A percentile compares a stretch with the other conserved stretches of the same genome.
phyloP scores from a whole-genome alignment of 148 eudicot species.

The Silene latifolia region DNA sequence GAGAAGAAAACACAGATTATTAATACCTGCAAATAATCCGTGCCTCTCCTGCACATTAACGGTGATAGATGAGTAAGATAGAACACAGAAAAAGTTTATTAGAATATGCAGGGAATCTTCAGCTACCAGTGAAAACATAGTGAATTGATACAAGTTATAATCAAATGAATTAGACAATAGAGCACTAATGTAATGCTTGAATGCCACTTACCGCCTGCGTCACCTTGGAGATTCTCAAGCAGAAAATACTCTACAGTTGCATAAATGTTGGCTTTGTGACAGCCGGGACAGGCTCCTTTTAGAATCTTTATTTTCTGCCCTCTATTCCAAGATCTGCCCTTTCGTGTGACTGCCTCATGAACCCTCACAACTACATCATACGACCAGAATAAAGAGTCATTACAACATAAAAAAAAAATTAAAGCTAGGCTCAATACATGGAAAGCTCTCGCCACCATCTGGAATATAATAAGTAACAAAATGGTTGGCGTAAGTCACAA shows the following conservation, averaged over 20 bases:
- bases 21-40: constrained; percentile 70
- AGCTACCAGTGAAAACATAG: not conserved
- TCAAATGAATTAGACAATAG: not conserved
- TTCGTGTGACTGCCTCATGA: constrained; percentile 45
- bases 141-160: not conserved
- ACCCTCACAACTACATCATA: constrained; percentile 52
- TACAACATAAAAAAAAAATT: not conserved
- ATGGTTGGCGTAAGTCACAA: not conserved
- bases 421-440: not conserved
- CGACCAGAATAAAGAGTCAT: not conserved
- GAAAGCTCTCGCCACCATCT: not conserved
- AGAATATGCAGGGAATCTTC: not conserved
- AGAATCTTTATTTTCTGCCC: constrained; percentile 65
- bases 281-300: constrained; percentile 65
- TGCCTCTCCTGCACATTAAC: constrained; percentile 46
- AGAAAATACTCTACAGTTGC: constrained; percentile 62
- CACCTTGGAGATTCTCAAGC: constrained; percentile 61
- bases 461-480: not conserved
- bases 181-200: not conserved
- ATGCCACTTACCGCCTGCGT: constrained; percentile 65
- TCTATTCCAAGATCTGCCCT: constrained; percentile 50
- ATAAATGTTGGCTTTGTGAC: constrained; percentile 42
- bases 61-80: constrained; percentile 2
- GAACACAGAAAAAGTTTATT: not conserved
- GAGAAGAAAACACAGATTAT: not conserved